Conservation (phyloP, 2,329 filamentous ascomycete genomes). For the Chaetomiaceae sp. region DNA sequence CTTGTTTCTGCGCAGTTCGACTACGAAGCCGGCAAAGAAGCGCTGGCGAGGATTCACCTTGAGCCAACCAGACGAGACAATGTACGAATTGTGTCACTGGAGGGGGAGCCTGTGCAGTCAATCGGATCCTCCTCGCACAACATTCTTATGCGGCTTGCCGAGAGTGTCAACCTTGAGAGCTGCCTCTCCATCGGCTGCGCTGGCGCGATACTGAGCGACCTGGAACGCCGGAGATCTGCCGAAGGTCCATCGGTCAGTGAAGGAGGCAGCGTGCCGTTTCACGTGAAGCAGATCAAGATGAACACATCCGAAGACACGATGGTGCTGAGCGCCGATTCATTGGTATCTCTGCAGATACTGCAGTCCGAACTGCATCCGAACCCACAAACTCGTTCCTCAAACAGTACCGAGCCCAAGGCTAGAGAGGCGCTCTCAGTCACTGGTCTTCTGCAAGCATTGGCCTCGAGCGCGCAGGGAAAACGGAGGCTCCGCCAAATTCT, state of each 20-base stretch:
- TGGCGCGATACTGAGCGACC: conserved; percentile 75
- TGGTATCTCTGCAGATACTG: conserved; percentile 78
- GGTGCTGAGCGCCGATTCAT: conserved; percentile 75
- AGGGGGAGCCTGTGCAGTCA: conserved; percentile 28
- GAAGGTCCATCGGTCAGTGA: conserved; percentile 57
- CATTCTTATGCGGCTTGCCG: conserved; percentile 60
- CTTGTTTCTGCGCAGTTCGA: conserved; percentile 68
- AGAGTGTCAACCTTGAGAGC: conserved; percentile 69
- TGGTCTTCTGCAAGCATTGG: conserved; percentile 70
- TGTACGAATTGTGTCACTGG: conserved; percentile 49
- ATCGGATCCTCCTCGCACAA: conserved; percentile 52
- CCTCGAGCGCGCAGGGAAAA: conserved; percentile 74
- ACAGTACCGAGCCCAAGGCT: conserved; percentile 51
- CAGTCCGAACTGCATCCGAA: conserved; percentile 78
- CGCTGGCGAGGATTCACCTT: conserved; percentile 54
- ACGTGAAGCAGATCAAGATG: conserved; percentile 62
- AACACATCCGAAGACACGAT: conserved; percentile 62
- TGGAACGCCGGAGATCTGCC: conserved; percentile 61
- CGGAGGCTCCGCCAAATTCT: conserved; percentile 70
- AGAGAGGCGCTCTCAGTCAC: conserved; percentile 83
- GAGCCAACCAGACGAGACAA: conserved; percentile 42
- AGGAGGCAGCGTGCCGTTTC: conserved; percentile 48
- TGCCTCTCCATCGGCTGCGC: conserved; percentile 72
- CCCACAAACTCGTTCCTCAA: conserved; percentile 66
- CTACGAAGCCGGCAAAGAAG: conserved; percentile 59